Conservation (phyloP, 2,329 filamentous ascomycete genomes). For the Fusarium veterinarium region DNA sequence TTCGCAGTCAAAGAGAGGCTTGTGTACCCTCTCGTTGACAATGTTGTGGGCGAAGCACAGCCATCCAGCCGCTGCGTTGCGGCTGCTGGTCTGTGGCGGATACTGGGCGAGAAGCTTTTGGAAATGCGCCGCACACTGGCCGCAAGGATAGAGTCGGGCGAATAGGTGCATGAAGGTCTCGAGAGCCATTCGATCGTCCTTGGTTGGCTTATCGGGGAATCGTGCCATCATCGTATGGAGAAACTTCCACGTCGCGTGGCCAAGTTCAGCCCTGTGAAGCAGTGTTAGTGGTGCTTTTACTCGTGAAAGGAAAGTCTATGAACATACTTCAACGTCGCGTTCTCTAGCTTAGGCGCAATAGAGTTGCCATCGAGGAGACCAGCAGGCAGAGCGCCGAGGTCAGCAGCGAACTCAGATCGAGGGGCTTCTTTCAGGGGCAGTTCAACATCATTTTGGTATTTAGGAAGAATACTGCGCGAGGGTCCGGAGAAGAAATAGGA, state of each 20-base stretch:
- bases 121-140: slow-evolving; percentile 77
- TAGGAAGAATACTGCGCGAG: slow-evolving; percentile 26
- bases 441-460: slow-evolving; percentile 37
- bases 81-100: slow-evolving; percentile 72
- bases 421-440: slow-evolving; percentile 44
- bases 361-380: slow-evolving; percentile 72
- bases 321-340: slow-evolving; percentile 80
- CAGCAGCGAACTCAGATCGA: slow-evolving; percentile 50
- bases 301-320: not conserved
- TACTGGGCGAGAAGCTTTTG: slow-evolving; percentile 70
- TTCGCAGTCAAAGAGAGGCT: slow-evolving; percentile 72
- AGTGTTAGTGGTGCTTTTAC: slow-evolving; percentile 11
- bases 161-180: slow-evolving; percentile 75
- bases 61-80: slow-evolving; percentile 74
- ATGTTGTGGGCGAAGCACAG: slow-evolving; percentile 75
- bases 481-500: slow-evolving; percentile 68
- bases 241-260: slow-evolving; percentile 76
- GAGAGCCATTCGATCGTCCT: slow-evolving; percentile 71
- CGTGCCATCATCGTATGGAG: slow-evolving; percentile 77
- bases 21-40: slow-evolving; percentile 73
- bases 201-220: slow-evolving; percentile 73
- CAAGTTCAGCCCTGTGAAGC: slow-evolving; percentile 67
- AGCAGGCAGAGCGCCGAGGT: slow-evolving; percentile 57
- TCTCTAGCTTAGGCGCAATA: slow-evolving; percentile 84
- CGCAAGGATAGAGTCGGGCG: slow-evolving; percentile 76